Base-by-base conservation (phyloP, 768 basidiomycete genomes). In the Mycena pura region DNA sequence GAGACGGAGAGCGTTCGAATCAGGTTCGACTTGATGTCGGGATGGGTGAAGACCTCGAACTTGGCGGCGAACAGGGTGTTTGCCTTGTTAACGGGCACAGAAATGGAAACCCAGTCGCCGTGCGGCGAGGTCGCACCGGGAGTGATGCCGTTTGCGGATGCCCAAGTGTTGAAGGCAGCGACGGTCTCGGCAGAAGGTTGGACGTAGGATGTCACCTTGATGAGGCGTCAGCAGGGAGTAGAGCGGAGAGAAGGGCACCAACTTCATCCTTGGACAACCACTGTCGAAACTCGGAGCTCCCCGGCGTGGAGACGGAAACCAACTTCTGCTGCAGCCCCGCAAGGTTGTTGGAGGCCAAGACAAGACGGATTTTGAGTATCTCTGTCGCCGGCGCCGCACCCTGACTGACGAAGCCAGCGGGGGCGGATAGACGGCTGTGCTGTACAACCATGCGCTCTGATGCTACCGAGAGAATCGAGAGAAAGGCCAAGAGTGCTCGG, bases 81-180 rank as follows among this genome's bases (percentile, higher is more conserved):
- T 50, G 58, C 58, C 43, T 52, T 34, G 40, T 21, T 24, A 19
- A 60, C 50, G 32, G 58, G 50, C 31, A 60, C 27, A 28, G 39
- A 34, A 36, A 60, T 51, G 24, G 58, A 51, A n/a, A 60, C 49
- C 58, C 58, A 60, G 47, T 60, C 58, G 41, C 58, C 49, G 49
- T 44, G 24, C 29, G 49, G 58, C 29, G 58, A 60, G 32, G 28
- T 60, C 25, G 32, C 49, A 24, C 28, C 29, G 48, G 58, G 41
- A 19, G 39, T 44, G 34, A 60, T 31, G 31, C 49, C 25, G 50
- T 52, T 60, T 29, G 58, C 41, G 13, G 58, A 52, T 28, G 49
- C 48, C 31, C 38, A 60, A 13, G 48, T 31, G 40, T 60, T 52
- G 49, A 60, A 60, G 29, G 43, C 58, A 28, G 48, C 24, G 24